Evolutionary conservation across 2,329 filamentous ascomycete species (phyloP).

Genomic region (Lasiodiplodia sp.): DNA sequence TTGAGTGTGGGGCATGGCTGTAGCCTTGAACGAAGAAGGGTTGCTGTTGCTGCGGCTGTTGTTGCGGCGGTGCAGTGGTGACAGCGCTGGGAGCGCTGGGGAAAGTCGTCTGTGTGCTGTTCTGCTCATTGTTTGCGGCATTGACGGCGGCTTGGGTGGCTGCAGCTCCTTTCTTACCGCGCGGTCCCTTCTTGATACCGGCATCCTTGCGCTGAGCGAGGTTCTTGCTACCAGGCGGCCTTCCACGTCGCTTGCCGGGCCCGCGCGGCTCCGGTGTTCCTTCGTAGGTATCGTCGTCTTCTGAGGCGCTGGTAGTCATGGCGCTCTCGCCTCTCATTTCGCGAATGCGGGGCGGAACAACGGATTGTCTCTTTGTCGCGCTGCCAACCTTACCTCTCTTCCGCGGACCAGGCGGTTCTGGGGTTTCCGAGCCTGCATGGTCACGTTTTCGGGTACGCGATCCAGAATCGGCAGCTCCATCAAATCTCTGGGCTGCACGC

Average conservation of each 20-base stretch:
- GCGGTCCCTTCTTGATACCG: constrained; percentile 58
- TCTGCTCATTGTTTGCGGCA: constrained; percentile 10
- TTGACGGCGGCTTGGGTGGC: constrained; percentile 34
- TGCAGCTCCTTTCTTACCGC: constrained; percentile 40
- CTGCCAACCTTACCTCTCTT: constrained; percentile 38
- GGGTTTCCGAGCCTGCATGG: constrained; percentile 42
- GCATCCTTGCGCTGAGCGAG: constrained; percentile 54
- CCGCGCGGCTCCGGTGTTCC: constrained; percentile 31
- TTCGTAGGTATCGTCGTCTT: constrained; percentile 35
- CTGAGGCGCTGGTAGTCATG: constrained; percentile 38
- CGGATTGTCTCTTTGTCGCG: constrained; percentile 31
- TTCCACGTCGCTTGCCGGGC: constrained; percentile 40
- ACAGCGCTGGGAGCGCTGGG: constrained; percentile 33
- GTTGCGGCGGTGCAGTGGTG: constrained; percentile 19
- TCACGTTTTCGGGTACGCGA: constrained; percentile 28
- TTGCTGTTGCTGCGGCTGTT: constrained; percentile 24
- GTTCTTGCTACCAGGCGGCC: constrained; percentile 57
- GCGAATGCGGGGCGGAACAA: constrained; percentile 53
- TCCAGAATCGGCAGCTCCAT: constrained; percentile 38
- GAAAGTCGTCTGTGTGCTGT: constrained; percentile 6
- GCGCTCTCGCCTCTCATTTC: constrained; percentile 53
- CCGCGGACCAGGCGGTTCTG: constrained; percentile 43
- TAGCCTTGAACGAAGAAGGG: constrained; percentile 30
- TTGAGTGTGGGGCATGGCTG: constrained; percentile 27
- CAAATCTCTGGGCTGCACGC: constrained; percentile 44